Evolutionary conservation across 495 filamentous ascomycete species (phyloP).

Genomic region (Mycothermus thermophilus): DNA sequence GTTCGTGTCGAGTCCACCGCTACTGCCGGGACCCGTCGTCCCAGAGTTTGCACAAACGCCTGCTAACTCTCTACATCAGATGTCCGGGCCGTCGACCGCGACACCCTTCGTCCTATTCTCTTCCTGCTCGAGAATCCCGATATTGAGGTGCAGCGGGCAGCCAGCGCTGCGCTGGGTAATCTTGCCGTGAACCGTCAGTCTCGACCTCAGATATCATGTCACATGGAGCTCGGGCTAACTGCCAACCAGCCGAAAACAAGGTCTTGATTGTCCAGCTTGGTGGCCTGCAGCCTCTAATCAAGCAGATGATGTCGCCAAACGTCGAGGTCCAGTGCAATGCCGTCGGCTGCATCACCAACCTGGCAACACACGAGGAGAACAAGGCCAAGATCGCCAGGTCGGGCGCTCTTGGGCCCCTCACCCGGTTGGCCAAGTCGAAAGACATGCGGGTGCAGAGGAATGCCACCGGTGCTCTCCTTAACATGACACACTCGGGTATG

Average conservation of each 20-base stretch:
- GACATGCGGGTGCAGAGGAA: conserved; percentile 98
- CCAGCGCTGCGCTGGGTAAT: conserved; percentile 90
- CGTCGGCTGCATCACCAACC: conserved; percentile 94
- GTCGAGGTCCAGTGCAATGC: conserved; percentile 99
- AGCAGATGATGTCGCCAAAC: conserved; percentile 97
- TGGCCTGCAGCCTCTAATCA: conserved; percentile 81
- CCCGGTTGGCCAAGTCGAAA: conserved; percentile 85
- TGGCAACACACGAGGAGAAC: conserved; percentile 97
- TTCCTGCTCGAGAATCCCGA: conserved; percentile 89
- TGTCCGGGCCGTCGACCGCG: conserved; percentile 87
- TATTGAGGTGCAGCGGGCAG: conserved; percentile 93
- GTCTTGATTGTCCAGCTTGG: conserved; percentile 87
- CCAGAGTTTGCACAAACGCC: too few relatives aligned
- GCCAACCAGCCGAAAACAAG: conserved; percentile 89
- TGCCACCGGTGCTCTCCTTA: conserved; percentile 86
- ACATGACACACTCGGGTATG: conserved; percentile 98
- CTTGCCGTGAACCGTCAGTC: conserved; percentile 96
- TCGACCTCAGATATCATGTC: too few relatives aligned
- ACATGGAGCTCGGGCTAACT: too few relatives aligned
- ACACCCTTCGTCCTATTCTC: conserved; percentile 90
- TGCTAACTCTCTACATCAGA: conserved; percentile 52
- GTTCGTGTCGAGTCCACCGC: conserved; percentile 49
- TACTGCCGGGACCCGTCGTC: not conserved
- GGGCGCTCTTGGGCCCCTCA: conserved; percentile 80
- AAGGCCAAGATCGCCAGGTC: conserved; percentile 97